phyloP scores from a whole-genome alignment of 805 yeast genomes.

The Starmerella floricola region DNA sequence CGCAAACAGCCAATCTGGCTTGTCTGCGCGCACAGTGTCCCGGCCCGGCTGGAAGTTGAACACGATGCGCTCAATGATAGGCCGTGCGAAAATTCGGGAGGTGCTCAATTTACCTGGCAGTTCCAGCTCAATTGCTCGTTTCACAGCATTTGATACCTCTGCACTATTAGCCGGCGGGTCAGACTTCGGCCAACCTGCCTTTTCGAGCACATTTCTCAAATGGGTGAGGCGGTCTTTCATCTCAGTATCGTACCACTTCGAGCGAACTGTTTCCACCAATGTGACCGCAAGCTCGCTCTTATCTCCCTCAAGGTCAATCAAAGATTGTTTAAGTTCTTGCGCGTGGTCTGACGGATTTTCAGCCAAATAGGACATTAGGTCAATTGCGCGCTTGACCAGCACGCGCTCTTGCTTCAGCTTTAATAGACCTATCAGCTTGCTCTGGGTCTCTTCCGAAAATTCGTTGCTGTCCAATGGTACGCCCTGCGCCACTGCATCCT shows the following conservation, averaged over 20 bases:
- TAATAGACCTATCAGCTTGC: too few relatives aligned
- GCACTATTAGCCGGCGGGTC: constrained; percentile 7
- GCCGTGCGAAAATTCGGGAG: constrained; percentile 36
- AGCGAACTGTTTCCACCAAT: neutral
- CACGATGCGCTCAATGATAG: constrained; percentile 40
- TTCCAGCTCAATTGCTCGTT: constrained; percentile 1
- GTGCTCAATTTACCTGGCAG: constrained; percentile 27
- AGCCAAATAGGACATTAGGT: neutral
- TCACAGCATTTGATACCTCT: neutral
- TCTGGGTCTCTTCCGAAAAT: too few relatives aligned
- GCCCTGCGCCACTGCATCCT: too few relatives aligned
- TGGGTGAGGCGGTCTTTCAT: constrained; percentile 1
- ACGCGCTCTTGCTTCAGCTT: neutral
- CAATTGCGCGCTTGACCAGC: neutral
- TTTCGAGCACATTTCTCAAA: constrained; percentile 5
- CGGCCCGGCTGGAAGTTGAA: constrained; percentile 44
- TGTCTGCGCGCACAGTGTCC: constrained; percentile 52
- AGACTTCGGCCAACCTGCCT: constrained; percentile 18
- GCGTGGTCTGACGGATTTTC: neutral
- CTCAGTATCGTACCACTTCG: constrained; percentile 11
- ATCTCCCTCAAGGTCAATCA: neutral
- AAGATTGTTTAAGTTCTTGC: neutral
- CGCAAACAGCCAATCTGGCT: constrained; percentile 60
- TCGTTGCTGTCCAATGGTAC: too few relatives aligned
- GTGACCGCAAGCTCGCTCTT: neutral